Conservation (phyloP, 2,329 filamentous ascomycete genomes). For the Thermothelomyces thermophilus region DNA sequence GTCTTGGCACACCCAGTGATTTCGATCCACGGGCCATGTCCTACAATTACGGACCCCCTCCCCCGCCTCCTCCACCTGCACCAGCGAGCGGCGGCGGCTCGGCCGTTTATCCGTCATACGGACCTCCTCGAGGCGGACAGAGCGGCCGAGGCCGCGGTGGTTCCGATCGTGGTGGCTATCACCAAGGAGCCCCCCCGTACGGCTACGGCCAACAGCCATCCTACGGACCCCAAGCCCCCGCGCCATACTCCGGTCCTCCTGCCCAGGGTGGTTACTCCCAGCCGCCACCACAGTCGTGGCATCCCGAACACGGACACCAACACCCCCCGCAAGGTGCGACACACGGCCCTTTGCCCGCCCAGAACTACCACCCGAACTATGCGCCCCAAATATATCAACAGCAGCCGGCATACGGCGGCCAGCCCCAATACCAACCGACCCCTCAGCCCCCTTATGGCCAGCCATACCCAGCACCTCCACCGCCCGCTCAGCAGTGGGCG, state of each 20-base stretch:
- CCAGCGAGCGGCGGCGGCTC: conserved; percentile 27
- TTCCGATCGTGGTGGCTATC: conserved; percentile 38
- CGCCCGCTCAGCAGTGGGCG: conserved; percentile 39
- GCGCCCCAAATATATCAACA: conserved; percentile 47
- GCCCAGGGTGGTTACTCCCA: conserved; percentile 35
- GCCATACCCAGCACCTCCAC: conserved; percentile 27
- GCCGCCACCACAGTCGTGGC: conserved; percentile 36
- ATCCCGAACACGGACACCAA: conserved; percentile 36
- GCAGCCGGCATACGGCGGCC: conserved; percentile 27
- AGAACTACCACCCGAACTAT: conserved; percentile 55
- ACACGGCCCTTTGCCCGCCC: conserved; percentile 43
- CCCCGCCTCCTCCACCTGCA: conserved; percentile 37
- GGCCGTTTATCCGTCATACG: conserved; percentile 35
- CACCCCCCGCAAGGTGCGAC: conserved; percentile 36
- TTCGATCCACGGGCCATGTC: conserved; percentile 34
- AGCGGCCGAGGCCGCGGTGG: conserved; percentile 38
- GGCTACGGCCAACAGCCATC: conserved; percentile 35
- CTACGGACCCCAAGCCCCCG: conserved; percentile 28
- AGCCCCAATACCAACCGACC: conserved; percentile 21
- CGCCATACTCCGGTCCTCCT: conserved; percentile 28
- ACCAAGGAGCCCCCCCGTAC: conserved; percentile 36
- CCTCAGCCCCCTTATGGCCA: conserved; percentile 31
- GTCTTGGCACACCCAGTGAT: background rate
- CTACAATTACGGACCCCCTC: conserved; percentile 50
- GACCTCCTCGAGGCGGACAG: conserved; percentile 30